Evolutionary conservation across 2,329 filamentous ascomycete genomes (phyloP), one percentile per base, ranked within the genome.

Genomic region (Cladosporium sphaerospermum): DNA sequence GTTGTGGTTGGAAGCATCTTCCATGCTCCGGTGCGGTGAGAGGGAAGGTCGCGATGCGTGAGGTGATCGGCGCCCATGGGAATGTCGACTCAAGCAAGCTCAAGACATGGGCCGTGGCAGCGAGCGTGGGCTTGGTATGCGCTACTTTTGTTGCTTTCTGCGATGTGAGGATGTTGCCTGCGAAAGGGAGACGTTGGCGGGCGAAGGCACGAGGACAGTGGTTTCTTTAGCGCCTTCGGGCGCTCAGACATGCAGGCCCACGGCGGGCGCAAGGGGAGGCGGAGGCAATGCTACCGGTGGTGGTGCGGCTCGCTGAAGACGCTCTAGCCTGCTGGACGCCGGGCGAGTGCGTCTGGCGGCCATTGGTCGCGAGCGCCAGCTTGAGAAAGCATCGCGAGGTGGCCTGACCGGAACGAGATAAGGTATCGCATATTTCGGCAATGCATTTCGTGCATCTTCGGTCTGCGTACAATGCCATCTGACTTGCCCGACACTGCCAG

Each of bases 21-120:
- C 48, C 48, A 51, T 51, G 48, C 48, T 51, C 48, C 48, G 16
- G 31, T 16, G 42, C 32, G 48, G 40, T 43, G 48, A 33, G 48
- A 31, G 42, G 48, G 48, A 18, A 32, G 48, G 28, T 50, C 39
- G 48, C 31, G 32, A 33, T 37, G 40, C 43, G 48, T 37, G 40
- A 51, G 40, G 31, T 51, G 48, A 16, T 31, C 37, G 23, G 28
- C 16, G 48, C 48, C 48, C 48, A 51, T 50, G 47, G 46, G 47
- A 43, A 40, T 19, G 19, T 51, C 32, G 32, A 18, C 39, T 44
- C 32, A 19, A 18, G 19, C 19, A 28, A 31, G 40, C 19, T 51
- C 48, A 51, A 44, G 48, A 51, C 48, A 39, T 44, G 28, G 6
- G 23, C 7, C 37, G 14, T 16, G 36, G 28, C 23, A 42, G 47